Evolutionary conservation across 2,329 filamentous ascomycete species (phyloP).

Genomic region (Trichoderma sp.): DNA sequence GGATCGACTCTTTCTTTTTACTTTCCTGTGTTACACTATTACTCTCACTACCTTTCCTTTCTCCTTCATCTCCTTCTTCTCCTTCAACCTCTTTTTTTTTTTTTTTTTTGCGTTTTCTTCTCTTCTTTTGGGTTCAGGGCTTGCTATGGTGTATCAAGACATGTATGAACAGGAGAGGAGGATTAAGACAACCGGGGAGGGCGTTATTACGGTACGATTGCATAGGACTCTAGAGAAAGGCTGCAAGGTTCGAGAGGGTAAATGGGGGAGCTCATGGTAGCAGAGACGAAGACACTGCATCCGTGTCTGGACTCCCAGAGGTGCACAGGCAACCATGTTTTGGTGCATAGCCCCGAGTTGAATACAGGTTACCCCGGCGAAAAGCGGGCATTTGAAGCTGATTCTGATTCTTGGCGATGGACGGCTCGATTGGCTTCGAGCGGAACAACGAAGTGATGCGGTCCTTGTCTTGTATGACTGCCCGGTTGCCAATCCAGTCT

Average conservation of each 20-base stretch:
- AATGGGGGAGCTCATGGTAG: constrained; percentile 4
- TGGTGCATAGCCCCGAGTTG: constrained; percentile 12
- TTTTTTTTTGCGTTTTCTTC: constrained; percentile 4
- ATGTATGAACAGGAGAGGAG: constrained; percentile 17
- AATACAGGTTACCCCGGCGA: constrained; percentile 18
- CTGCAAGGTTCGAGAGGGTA: constrained; percentile 11
- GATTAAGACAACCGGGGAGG: constrained; percentile 2
- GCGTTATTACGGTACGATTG: constrained; percentile 6
- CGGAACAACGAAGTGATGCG: background rate
- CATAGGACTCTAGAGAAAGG: constrained; percentile 14
- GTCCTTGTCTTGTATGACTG: background rate
- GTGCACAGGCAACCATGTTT: constrained; percentile 8
- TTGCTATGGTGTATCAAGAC: constrained; percentile 12
- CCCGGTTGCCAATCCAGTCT: background rate
- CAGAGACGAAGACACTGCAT: background rate
- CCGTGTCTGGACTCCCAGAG: background rate
- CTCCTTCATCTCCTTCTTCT: background rate
- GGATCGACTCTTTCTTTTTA: constrained; percentile 1
- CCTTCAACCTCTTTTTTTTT: background rate
- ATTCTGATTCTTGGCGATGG: background rate
- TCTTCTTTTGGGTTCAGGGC: background rate
- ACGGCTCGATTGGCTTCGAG: background rate
- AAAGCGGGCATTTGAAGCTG: constrained; percentile 10
- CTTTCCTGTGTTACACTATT: constrained; percentile 5
- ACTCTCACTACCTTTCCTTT: constrained; percentile 14